These are phyloP conservation scores for Suhomyces taliae DNA, from an alignment of 1,139 yeast genomes.

Conservation along the genomic window DNA sequence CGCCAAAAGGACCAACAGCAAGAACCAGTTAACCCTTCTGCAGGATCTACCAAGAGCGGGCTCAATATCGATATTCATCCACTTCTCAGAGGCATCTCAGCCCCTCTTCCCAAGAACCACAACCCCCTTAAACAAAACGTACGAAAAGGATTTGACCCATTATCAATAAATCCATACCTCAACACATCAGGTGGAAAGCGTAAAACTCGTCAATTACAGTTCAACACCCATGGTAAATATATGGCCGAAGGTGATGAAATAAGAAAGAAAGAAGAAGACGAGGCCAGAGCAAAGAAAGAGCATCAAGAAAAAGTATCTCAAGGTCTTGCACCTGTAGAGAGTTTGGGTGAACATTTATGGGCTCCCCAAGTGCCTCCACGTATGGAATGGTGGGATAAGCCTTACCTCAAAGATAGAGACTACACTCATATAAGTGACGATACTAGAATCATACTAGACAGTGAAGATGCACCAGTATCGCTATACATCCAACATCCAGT, in stretches of 20 bases:
- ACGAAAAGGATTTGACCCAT: conserved; percentile 38
- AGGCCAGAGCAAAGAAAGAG: conserved; percentile 27
- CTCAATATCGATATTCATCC: conserved; percentile 64
- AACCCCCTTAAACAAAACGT: conserved; percentile 33
- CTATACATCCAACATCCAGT: conserved; percentile 80
- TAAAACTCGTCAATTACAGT: conserved; percentile 37
- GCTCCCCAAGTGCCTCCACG: conserved; percentile 51
- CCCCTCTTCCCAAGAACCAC: conserved; percentile 27
- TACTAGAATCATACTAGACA: conserved; percentile 25
- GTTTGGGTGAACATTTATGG: conserved; percentile 53
- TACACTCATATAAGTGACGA: conserved; percentile 24
- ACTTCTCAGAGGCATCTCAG: conserved; percentile 33
- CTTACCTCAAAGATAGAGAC: conserved; percentile 35
- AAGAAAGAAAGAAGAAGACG: conserved; percentile 40
- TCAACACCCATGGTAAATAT: conserved; percentile 63
- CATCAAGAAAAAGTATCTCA: conserved; percentile 25
- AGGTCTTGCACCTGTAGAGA: conserved; percentile 51
- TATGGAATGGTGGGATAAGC: conserved; percentile 85
- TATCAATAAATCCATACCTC: conserved; percentile 61
- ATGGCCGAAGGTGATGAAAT: conserved; percentile 54
- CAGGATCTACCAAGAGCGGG: conserved; percentile 31
- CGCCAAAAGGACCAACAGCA: not conserved
- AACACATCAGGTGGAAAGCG: conserved; percentile 34
- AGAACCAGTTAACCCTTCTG: not conserved
- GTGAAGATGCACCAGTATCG: conserved; percentile 53